Evolutionary conservation across 768 basidiomycete genomes (phyloP), one percentile per base, ranked within the genome.

Genomic region (Suillus cothurnatus): DNA sequence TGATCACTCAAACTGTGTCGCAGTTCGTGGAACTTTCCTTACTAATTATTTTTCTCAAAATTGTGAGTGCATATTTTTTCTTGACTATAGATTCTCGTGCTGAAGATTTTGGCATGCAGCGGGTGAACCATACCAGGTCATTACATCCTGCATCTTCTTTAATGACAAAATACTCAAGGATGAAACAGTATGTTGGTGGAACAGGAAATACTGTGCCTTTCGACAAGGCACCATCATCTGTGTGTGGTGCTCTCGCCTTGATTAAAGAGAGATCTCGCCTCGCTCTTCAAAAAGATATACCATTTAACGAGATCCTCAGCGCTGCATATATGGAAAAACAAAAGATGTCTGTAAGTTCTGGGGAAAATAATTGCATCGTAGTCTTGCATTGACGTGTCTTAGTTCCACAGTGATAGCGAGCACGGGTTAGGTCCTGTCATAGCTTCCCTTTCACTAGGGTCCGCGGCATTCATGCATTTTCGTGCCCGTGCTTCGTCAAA

Each of bases 31-130:
- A 8, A 73, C 81, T 4, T 76, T 93, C 4, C 77, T 94, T 58
- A 89, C 92, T 6, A 90, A 91, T 70, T 94, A 94, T 71, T 94
- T 94, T 70, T 93, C 92, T 17, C 92, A 94, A 68, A 94, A 94
- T 64, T 86, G 92, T 92, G 72, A 72, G 87, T 76, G 23, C 61
- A 6, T n/a, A 23, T 52, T 6, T 15, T 47, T 19, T 21, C 8
- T 41, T 64, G 5, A 1, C 21, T n/a, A 28, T 32, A 36, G 14
- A 34, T 63, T 60, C 45, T 41, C 43, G 14, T 21, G 52, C 43
- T 57, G 4, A 66, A 38, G 23, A 58, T 39, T 63, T 39, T 62
- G 36, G 64, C 61, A 47, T 61, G 38, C 67, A 94, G 92, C 90
- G 63, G 92, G 92, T 36, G 88, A 86, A 70, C 88, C 91, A n/a